Base-by-base conservation (phyloP, 805 yeast species). In the Wickerhamiella allomyrinae region DNA sequence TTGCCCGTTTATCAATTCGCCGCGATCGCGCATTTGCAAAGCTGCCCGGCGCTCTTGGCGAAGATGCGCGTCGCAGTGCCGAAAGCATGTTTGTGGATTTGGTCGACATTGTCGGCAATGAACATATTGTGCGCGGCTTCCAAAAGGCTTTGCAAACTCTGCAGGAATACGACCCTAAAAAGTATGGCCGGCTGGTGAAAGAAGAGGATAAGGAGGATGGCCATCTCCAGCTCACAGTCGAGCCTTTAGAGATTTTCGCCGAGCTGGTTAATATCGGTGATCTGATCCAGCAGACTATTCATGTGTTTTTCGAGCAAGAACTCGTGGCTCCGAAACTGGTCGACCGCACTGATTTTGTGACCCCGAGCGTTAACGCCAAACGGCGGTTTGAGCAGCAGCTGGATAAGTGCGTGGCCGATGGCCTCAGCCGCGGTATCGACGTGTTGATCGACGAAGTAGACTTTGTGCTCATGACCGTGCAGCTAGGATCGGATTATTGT, bases 221-320 rank as follows among this genome's bases (percentile, higher is more conserved):
- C 10, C 34, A 38, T 20, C 36, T n/a, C 7, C 40, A 17, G 52
- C 50, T 33, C 15, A 58, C 63, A 2, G 78, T 82, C n/a, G 93
- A 81, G 48, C 97, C 97, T 0, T 66, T 89, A 41, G 79, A 79
- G 0, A 74, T 82, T 36, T 89, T 91, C 52, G 80, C 93, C 14
- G 96, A 89, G 56, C 69, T 91, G 43, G 91, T 91, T 27, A 91
- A 87, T 52, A 77, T 84, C 46, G 96, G 95, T 4, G 98, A 89
- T 58, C 65, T 89, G 44, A 83, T 91, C 19, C 79, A 85, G 53
- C 96, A 89, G 57, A 84, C 89, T 93, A 64, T 87, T 35, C 86
- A 82, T 41, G 83, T 85, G 5, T 91, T 91, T 52, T 89, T 85
- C 61, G 80, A 81, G 51, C 87, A 83, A 57, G 97, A 89, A 57